A percentile compares a stretch with the other conserved stretches of the same genome.
These are phyloP conservation scores for Malus domestica DNA, from an alignment of 306 rosid species.

Conservation along the genomic window ASM211411v1 NC_041793.1:46223001-46223500, in stretches of 20 bases:
- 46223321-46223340: slow-evolving; percentile 40
- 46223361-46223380: slow-evolving; percentile 12
- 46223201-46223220: not conserved
- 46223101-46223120: slow-evolving; percentile 72
- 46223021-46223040: not conserved
- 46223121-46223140: slow-evolving; percentile 84
- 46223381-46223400: not conserved
- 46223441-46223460: not conserved
- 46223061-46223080: slow-evolving; percentile 62
- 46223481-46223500: not conserved
- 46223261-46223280: not conserved
- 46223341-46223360: slow-evolving; percentile 19
- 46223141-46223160: slow-evolving; percentile 40
- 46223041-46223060: not conserved
- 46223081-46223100: slow-evolving; percentile 83
- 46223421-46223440: not conserved
- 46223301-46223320: slow-evolving; percentile 66
- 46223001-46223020: not conserved
- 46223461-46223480: not conserved
- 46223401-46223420: not conserved
- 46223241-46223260: slow-evolving; percentile 1
- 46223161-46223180: not conserved
- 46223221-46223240: not conserved
- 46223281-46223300: slow-evolving; percentile 45
- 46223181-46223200: not conserved